Base-by-base conservation (phyloP, 2,329 filamentous ascomycete genomes). In the Neoscytalidium dimidiatum region DNA sequence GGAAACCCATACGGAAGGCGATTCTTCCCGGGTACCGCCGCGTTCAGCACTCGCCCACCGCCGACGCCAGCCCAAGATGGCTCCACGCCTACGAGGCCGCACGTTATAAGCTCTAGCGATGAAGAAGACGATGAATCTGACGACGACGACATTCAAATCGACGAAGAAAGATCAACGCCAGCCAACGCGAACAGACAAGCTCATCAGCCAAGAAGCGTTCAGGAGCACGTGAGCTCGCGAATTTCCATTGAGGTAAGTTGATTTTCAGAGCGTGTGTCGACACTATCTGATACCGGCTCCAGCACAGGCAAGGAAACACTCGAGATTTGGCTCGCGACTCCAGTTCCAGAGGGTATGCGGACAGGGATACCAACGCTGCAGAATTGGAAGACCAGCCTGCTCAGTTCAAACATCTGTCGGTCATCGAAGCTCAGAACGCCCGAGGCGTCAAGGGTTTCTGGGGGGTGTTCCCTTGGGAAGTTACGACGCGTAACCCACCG, bases 1-100 rank as follows among this genome's bases (percentile, higher is more conserved):
- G 56, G 56, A 46, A 60, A 60, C 56, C 56, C 56, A 19, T 46
- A 46, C 56, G 56, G 38, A 43, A 31, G 43, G 41, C 56, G 56
- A 33, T 8, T 46, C n/a, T 60, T 46, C n/a, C 46, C 26, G 56
- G 41, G 28, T 44, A 28, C 23, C 56, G n/a, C 38, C n/a, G 56
- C 26, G 3, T 14, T 41, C 26, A 48, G 14, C 56, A n/a, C 26
- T 31, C 56, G 17, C 56, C 38, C 26, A 46, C 38, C 26, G 14
- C 56, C 56, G 23, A 9, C 38, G 5, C 17, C n/a, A n/a, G n/a
- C n/a, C 14, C 2, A 23, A 17, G 56, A 60, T 60, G 56, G 56
- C 13, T 46, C 41, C 11, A 23, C 41, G 41, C 41, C 38, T 48
- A 28, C 38, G 28, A 29, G 11, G 26, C 17, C 38, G 23, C 56